A percentile compares a stretch with the other conserved stretches of the same genome.
Conservation (phyloP, 495 filamentous ascomycete genomes). For the Polyplosphaeria fusca region DNA sequence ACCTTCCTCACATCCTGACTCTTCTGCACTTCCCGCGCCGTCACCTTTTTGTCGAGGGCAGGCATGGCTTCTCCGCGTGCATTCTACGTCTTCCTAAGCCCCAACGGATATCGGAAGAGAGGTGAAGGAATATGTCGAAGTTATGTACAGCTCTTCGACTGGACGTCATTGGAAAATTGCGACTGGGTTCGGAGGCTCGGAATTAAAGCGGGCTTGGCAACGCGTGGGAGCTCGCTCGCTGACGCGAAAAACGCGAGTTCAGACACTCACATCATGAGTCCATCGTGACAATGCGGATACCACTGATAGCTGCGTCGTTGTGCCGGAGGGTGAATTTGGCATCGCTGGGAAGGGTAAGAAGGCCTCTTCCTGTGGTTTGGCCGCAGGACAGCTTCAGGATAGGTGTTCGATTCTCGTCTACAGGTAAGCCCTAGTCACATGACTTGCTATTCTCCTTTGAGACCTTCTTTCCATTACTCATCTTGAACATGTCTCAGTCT, state of each 20-base stretch:
- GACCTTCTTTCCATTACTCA: neutral
- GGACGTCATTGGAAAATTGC: slow-evolving; percentile 20
- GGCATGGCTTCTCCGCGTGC: slow-evolving; percentile 28
- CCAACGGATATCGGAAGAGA: too few species aligned
- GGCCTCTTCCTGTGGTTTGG: slow-evolving; percentile 1
- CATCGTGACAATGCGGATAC: slow-evolving; percentile 16
- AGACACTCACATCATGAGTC: slow-evolving; percentile 10
- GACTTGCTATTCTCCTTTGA: slow-evolving; percentile 5
- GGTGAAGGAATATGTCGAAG: too few species aligned
- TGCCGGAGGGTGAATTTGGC: slow-evolving; percentile 2
- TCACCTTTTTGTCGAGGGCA: slow-evolving; percentile 33
- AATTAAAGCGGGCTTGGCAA: slow-evolving; percentile 16
- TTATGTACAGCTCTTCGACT: too few species aligned
- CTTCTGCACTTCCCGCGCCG: slow-evolving; percentile 29
- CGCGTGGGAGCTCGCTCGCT: neutral
- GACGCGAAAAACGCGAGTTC: neutral
- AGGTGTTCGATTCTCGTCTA: slow-evolving; percentile 3
- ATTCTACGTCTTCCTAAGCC: neutral
- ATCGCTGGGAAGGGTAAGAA: neutral
- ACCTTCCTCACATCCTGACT: slow-evolving; percentile 35
- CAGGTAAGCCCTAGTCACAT: slow-evolving; percentile 23
- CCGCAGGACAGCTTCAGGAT: neutral
- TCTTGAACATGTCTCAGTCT: neutral
- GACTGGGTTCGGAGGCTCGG: slow-evolving; percentile 3
- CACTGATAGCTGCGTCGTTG: neutral